A percentile compares a stretch with the other conserved stretches of the same genome.
These are phyloP conservation scores for Metschnikowia lunata DNA, from an alignment of 805 yeast species.

Conservation along the genomic window DNA sequence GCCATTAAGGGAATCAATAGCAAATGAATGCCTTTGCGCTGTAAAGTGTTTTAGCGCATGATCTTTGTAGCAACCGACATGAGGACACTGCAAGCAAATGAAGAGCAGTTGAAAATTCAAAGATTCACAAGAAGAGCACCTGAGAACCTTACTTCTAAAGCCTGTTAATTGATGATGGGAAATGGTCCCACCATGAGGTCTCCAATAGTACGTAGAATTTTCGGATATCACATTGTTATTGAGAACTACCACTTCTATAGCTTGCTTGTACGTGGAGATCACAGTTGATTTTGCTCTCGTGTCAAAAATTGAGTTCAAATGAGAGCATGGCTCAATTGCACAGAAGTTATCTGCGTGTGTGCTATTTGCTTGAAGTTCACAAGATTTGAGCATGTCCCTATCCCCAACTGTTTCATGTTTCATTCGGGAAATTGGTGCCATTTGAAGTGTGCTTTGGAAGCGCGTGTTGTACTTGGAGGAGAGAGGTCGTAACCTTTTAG, in stretches of 20 bases:
- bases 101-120: slow-evolving; percentile 45
- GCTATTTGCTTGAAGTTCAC: no score
- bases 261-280: slow-evolving; percentile 47
- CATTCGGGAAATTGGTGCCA: no score
- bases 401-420: no score
- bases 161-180: slow-evolving; percentile 36
- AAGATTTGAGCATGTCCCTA: no score
- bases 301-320: slow-evolving; percentile 43
- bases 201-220: slow-evolving; percentile 23
- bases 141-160: slow-evolving; percentile 41
- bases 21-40: slow-evolving; percentile 33
- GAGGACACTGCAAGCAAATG: slow-evolving; percentile 72
- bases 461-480: no score
- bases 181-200: slow-evolving; percentile 36
- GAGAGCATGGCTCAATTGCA: slow-evolving; percentile 45
- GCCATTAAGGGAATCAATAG: slow-evolving; percentile 63
- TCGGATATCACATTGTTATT: slow-evolving; percentile 20
- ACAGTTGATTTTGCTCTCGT: slow-evolving; percentile 49
- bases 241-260: slow-evolving; percentile 43
- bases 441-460: no score
- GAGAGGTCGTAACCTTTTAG: no score
- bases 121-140: slow-evolving; percentile 48
- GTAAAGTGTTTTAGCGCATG: slow-evolving; percentile 34
- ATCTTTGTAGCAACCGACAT: slow-evolving; percentile 59
- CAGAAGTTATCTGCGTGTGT: slow-evolving; percentile 19